Conservation (phyloP, 306 rosid species). For the Vicia faba region DNA sequence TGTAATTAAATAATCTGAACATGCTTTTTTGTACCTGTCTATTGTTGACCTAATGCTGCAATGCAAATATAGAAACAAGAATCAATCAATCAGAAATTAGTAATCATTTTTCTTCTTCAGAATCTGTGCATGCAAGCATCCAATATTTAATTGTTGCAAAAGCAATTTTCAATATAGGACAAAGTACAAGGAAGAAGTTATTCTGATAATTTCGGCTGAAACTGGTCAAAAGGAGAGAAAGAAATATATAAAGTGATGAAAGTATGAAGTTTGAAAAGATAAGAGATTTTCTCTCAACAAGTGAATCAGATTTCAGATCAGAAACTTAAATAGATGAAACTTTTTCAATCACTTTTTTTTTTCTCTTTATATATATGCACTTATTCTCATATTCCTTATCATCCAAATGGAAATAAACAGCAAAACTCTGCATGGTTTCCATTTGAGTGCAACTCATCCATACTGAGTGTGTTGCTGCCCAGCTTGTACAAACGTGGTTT, state of each 20-base stretch:
- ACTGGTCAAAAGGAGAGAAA: background rate
- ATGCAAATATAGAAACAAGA: too few species aligned
- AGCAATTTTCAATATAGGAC: too few species aligned
- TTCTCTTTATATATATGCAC: slow-evolving; percentile 6
- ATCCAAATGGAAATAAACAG: slow-evolving; percentile 31
- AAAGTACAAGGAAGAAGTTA: too few species aligned
- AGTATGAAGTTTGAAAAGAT: background rate
- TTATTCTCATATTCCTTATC: slow-evolving; percentile 42
- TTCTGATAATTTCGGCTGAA: background rate
- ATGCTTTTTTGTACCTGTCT: too few species aligned
- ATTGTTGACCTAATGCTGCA: too few species aligned
- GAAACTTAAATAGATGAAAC: slow-evolving; percentile 19
- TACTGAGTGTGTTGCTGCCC: background rate
- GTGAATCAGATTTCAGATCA: background rate
- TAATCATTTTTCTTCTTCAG: too few species aligned
- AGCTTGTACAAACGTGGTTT: too few species aligned
- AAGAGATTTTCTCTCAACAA: slow-evolving; percentile 27
- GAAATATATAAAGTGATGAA: background rate
- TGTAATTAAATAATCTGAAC: too few species aligned
- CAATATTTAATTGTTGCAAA: too few species aligned
- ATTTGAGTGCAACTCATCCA: slow-evolving; percentile 17
- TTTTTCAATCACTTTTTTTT: slow-evolving; percentile 1
- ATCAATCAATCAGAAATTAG: too few species aligned
- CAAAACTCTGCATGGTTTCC: slow-evolving; percentile 11
- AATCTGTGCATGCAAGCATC: too few species aligned